Conservation (phyloP, 805 yeast species). For the Barnettozyma sucrosica region DNA sequence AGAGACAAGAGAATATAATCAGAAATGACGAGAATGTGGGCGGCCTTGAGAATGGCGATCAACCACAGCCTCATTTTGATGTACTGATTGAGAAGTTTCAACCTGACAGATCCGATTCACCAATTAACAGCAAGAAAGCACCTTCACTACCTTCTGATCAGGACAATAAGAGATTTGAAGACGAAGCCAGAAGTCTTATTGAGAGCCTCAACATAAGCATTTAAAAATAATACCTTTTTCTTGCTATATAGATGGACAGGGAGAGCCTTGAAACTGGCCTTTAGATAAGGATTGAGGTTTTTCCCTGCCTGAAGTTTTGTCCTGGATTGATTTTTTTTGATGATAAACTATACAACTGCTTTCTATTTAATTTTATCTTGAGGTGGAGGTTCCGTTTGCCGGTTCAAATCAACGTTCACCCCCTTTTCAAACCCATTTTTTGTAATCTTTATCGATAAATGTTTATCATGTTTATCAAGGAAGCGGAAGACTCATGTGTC, state of each 20-base stretch:
- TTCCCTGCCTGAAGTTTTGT: not conserved
- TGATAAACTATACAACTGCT: not conserved
- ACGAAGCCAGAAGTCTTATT: conserved; percentile 23
- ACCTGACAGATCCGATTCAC: not conserved
- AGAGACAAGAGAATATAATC: not conserved
- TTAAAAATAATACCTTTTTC: not conserved
- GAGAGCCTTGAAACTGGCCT: not conserved
- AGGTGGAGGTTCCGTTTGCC: not conserved
- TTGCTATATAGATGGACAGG: not conserved
- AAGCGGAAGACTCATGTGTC: too few relatives aligned
- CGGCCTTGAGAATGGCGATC: not conserved
- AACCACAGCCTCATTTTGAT: not conserved
- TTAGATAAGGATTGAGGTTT: not conserved
- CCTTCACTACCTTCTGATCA: conserved; percentile 1
- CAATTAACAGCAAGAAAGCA: not conserved
- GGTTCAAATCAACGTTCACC: not conserved
- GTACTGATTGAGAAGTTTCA: not conserved
- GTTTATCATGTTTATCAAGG: too few relatives aligned
- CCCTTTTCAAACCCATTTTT: too few relatives aligned
- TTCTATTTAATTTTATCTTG: too few relatives aligned
- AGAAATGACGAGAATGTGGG: not conserved
- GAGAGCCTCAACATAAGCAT: conserved; percentile 14
- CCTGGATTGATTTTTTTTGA: not conserved
- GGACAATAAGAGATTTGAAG: conserved; percentile 20
- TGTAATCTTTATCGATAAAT: too few relatives aligned